Evolutionary conservation across 2,329 filamentous ascomycete genomes (phyloP), one percentile per base, ranked within the genome.

Genomic region (Aureobasidium sp.): DNA sequence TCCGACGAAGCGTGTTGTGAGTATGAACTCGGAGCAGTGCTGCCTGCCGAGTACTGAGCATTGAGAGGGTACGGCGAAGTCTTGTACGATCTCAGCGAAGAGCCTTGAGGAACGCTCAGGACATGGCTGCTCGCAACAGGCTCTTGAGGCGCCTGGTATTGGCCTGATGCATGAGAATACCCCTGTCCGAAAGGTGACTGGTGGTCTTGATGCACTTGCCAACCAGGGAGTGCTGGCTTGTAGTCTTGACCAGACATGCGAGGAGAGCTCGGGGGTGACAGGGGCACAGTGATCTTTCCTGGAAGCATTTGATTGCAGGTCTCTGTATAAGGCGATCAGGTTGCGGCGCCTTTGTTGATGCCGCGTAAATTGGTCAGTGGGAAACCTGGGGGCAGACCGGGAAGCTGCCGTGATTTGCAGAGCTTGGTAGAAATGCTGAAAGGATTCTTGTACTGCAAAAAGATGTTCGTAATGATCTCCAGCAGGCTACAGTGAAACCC

Each of bases 211-310:
- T 73, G 70, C 64, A 70, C 66, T 69, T 77, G 77, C 76, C 76
- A 78, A 67, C 76, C 73, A 70, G 74, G 74, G 58, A 78, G 74
- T 71, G 70, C 69, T 65, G 72, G 68, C 67, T 75, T 76, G 65
- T 73, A 71, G 70, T 73, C 72, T 68, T 76, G 77, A 69, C 73
- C 76, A 76, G 76, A 79, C 77, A 79, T 79, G 70, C 75, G 78
- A 72, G 78, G 78, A 71, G 78, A 80, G 66, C 71, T 78, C 64
- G 78, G 78, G 67, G 78, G 78, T 71, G 78, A 80, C 68, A 79
- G 70, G 68, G 76, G 77, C 70, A 77, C 75, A 70, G 75, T 73
- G 67, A 74, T 73, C 70, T 72, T 76, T 73, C 74, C 74, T 72
- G 76, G 72, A 71, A 78, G 64, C 69, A 70, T 70, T 70, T 63